Conservation (phyloP, 345 rosid genomes). For the Acer saccharum region DNA sequence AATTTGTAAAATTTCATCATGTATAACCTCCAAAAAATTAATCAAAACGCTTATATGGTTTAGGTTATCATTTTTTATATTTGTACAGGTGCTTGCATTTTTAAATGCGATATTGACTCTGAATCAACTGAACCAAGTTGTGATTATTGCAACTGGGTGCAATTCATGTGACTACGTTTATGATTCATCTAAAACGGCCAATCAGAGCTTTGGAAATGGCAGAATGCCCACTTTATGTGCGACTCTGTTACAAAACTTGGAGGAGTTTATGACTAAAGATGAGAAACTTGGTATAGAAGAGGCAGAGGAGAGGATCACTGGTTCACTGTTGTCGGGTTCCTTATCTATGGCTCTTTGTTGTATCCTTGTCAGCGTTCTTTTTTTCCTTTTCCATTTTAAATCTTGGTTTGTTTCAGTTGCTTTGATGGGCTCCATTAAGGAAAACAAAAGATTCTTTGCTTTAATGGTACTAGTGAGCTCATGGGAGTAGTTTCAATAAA, state of each 20-base stretch:
- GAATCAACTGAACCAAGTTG: slow-evolving; percentile 80
- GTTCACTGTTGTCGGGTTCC: slow-evolving; percentile 84
- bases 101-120: slow-evolving; percentile 66
- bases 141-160: slow-evolving; percentile 83
- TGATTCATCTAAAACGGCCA: slow-evolving; percentile 58
- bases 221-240: slow-evolving; percentile 56
- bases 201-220: slow-evolving; percentile 44
- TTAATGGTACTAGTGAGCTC: neutral
- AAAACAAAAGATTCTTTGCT: neutral
- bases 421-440: neutral
- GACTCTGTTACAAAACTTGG: slow-evolving; percentile 61
- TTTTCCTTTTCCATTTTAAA: too few relatives aligned
- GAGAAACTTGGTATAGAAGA: slow-evolving; percentile 57
- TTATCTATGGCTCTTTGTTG: slow-evolving; percentile 97
- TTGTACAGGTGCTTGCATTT: slow-evolving; percentile 77
- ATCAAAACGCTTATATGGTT: neutral
- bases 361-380: slow-evolving; percentile 52
- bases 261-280: slow-evolving; percentile 63
- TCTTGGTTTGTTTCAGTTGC: neutral
- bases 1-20: too few relatives aligned
- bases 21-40: too few relatives aligned
- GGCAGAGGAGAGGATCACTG: slow-evolving; percentile 43
- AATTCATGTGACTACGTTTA: slow-evolving; percentile 76
- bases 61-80: neutral
- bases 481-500: slow-evolving; percentile 4